Evolutionary conservation across 176 grass and related monocot species (phyloP), one percentile per base, ranked within the genome.

Genomic region (Zea luxurians): DNA sequence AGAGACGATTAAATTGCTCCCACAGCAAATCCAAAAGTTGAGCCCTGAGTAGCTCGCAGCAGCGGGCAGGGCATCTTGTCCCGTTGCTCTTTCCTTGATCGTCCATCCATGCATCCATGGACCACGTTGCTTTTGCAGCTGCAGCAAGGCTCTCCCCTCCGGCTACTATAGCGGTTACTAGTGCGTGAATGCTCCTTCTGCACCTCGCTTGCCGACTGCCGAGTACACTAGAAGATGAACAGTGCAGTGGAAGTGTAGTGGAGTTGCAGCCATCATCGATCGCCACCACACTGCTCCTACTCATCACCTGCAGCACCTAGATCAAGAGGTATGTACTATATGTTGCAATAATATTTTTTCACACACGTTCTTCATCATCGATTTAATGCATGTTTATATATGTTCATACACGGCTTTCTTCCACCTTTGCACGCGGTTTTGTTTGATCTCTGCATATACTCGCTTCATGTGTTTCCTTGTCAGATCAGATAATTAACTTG

Each of bases 71-170:
- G 38, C 38, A 40, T 79, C 80, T 85, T 89, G 87, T 85, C 82
- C 71, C 81, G 70, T 66, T 81, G 83, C 83, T 79, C 76, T 79
- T 73, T 79, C 52, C 37, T 65, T 65, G 67, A 70, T 85, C 60
- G 27, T 27, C 27, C 27, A 27, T 27, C 27, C 27, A 27, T 27
- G 27, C 58, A 27, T 73, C 48, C 60, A 65, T 59, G 55, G 55
- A 59, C 55, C 55, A 59, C 75, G 38, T 68, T 43, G 68, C 83
- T 79, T 85, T 79, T 66, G 71, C 76, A 82, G 17, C 38, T 40
- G 27, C 61, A 8, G 45, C 82, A 63, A 66, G 46, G 38, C 64
- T 15, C 13, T 4, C n/a, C 38, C 4, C 38, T 40, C 38, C 38
- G 4, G 2, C 38, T 40, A 67, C 38, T 21, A 67, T 55, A 78